Base-by-base conservation (phyloP, 2,329 filamentous ascomycete species). In the Trichothecium sympodiale region DNA sequence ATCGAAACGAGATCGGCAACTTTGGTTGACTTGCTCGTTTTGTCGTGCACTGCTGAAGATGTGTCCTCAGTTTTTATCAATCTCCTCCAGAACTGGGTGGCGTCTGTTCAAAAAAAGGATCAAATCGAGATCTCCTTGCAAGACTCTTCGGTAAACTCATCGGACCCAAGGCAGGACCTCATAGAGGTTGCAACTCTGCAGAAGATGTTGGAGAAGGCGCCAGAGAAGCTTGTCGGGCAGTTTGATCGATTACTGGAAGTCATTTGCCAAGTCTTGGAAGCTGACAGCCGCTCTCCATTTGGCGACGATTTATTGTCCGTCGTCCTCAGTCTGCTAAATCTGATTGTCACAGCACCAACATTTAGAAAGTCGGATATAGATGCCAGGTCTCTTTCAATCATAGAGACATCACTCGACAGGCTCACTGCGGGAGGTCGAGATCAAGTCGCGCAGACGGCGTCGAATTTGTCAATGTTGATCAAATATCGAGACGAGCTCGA, bases 221-320 rank as follows among this genome's bases (percentile, higher is more conserved):
- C 77, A 1, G 71, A 79, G 16, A 76, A 73, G 41, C 64, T 86
- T 10, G 69, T 80, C 20, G 68, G 66, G 23, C 71, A 76, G 38
- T 78, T 80, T 3, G 68, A 69, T 30, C 75, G 82, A 44, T 65
- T 83, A 6, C 57, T 86, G 2, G 69, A 76, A 31, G 64, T 87
- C 2, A 68, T 80, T 33, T 63, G 64, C 34, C 69, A 80, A 37
- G 65, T 86, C 0, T 52, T 86, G 2, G 54, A 57, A 5, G 61
- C 63, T 13, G 62, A 66, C 23, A 54, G 61, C 6, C 56, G 59
- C 4, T 55, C 60, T 1, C 39, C 55, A 3, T 52, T 61, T 3
- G 61, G 60, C 13, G 63, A 73, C 37, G 69, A 74, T 27, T 54
- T 69, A 15, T 48, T 69, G 3, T 55, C 67, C 1, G 60, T 78